A percentile compares a stretch with the other conserved stretches of the same genome.
These are phyloP conservation scores for Termitomyces sp. DNA, from an alignment of 1,284 basidiomycete genomes.

Conservation along the genomic window DNA sequence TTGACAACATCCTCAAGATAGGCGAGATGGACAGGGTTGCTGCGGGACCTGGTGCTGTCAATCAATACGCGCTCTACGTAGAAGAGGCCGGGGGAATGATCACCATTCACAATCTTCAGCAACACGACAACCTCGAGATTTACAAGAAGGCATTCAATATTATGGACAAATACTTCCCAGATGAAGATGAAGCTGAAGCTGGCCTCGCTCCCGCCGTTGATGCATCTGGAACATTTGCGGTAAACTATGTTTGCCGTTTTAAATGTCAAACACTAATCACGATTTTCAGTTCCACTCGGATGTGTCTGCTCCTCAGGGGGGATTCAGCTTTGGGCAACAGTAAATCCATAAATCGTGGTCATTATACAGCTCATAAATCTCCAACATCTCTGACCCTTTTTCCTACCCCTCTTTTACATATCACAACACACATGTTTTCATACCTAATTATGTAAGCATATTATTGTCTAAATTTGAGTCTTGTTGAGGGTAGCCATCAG, in stretches of 20 bases:
- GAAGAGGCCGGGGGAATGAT: slow-evolving; percentile 99
- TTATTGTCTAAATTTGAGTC: slow-evolving; percentile 12
- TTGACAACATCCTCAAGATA: slow-evolving; percentile 98
- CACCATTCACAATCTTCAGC: slow-evolving; percentile 97
- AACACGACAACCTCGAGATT: slow-evolving; percentile 99
- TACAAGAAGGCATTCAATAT: slow-evolving; percentile 99
- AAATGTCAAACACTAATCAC: slow-evolving; percentile 26
- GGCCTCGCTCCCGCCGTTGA: slow-evolving; percentile 85
- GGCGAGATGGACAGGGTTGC: slow-evolving; percentile 94
- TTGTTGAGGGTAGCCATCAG: slow-evolving; percentile 77
- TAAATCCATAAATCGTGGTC: slow-evolving; percentile 9
- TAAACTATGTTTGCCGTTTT: slow-evolving; percentile 38
- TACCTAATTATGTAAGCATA: slow-evolving; percentile 17
- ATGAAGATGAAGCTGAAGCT: slow-evolving; percentile 80
- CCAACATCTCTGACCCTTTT: neutral
- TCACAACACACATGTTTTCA: slow-evolving; percentile 1
- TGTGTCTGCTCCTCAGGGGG: slow-evolving; percentile 85
- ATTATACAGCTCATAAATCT: slow-evolving; percentile 16
- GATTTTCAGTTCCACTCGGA: slow-evolving; percentile 67
- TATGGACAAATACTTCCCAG: slow-evolving; percentile 95
- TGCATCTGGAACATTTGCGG: slow-evolving; percentile 85
- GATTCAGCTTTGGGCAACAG: slow-evolving; percentile 81
- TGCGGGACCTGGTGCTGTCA: slow-evolving; percentile 78
- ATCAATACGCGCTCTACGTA: slow-evolving; percentile 92
- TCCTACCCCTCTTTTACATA: neutral